These are phyloP conservation scores for Tolypocladium amazonense DNA, from an alignment of 2,329 filamentous ascomycete species.

Conservation along the genomic window DNA sequence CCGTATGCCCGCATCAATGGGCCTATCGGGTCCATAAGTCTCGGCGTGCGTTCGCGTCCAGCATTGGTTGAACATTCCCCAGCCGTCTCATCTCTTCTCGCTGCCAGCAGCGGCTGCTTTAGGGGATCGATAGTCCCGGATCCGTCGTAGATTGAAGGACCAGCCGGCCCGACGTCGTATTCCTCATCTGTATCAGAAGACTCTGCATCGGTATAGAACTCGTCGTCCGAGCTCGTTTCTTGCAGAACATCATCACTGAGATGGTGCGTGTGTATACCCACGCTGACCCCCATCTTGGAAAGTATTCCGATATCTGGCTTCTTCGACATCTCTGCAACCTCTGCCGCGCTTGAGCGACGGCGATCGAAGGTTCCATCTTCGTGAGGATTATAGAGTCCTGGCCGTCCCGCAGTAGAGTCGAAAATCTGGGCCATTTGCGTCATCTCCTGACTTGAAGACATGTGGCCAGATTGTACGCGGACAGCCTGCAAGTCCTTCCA, in stretches of 20 bases:
- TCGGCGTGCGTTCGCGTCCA: slow-evolving; percentile 7
- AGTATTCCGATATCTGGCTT: slow-evolving; percentile 43
- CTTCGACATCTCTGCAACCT: slow-evolving; percentile 51
- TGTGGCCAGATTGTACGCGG: slow-evolving; percentile 27
- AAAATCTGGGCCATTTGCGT: slow-evolving; percentile 32
- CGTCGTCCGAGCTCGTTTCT: slow-evolving; percentile 19
- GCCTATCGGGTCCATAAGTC: slow-evolving; percentile 1
- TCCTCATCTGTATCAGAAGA: slow-evolving; percentile 18
- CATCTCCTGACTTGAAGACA: slow-evolving; percentile 31
- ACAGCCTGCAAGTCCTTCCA: slow-evolving; percentile 63
- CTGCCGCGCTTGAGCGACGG: slow-evolving; percentile 40
- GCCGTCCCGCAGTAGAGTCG: slow-evolving; percentile 29
- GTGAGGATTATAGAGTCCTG: slow-evolving; percentile 33
- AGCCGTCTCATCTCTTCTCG: neutral
- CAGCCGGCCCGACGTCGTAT: slow-evolving; percentile 8
- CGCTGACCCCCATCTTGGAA: slow-evolving; percentile 49
- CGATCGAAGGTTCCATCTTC: slow-evolving; percentile 14
- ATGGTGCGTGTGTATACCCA: slow-evolving; percentile 68
- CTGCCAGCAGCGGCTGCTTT: slow-evolving; percentile 11
- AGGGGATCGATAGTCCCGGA: slow-evolving; percentile 6
- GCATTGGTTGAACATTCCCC: slow-evolving; percentile 8
- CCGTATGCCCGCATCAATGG: slow-evolving; percentile 16
- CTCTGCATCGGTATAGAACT: slow-evolving; percentile 21
- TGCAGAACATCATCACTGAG: slow-evolving; percentile 52
- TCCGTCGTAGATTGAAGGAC: slow-evolving; percentile 20